These are phyloP conservation scores for Linanthus parryae DNA, from an alignment of 148 eudicot species.

Conservation along the genomic window DNA sequence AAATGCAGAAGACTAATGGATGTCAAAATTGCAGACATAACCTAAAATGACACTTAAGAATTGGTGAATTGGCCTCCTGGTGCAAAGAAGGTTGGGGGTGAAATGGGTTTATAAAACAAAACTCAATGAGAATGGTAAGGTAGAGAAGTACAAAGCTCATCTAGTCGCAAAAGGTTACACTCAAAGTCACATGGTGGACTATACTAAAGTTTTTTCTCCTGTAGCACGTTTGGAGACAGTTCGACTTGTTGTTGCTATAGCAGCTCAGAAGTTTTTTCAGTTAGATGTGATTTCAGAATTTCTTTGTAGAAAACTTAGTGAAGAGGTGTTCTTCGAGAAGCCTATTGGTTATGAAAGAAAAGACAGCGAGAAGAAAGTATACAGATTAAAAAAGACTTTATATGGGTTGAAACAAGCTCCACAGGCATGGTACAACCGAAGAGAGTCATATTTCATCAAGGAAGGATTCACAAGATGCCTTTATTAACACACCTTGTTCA, in stretches of 20 bases:
- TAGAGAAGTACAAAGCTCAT: constrained; percentile 5
- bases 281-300: no score
- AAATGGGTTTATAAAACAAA: not conserved
- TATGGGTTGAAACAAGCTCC: no score
- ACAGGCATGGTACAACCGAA: not conserved
- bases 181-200: not conserved
- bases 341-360: not conserved
- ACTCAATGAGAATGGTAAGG: constrained; percentile 4
- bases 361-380: not conserved
- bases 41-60: not conserved
- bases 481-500: no score
- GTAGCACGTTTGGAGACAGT: not conserved
- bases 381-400: not conserved
- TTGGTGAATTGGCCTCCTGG: no score
- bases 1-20: not conserved
- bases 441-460: not conserved
- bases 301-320: no score
- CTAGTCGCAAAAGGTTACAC: no score
- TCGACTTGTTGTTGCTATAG: no score
- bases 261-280: no score
- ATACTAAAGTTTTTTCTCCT: constrained; percentile 1
- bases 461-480: not conserved
- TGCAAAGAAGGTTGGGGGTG: constrained; percentile 1
- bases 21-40: not conserved
- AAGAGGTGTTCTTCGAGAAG: not conserved